A percentile compares a stretch with the other conserved stretches of the same genome.
Conservation (phyloP, 805 yeast species). For the Cyberlindnera suaveolens region DNA sequence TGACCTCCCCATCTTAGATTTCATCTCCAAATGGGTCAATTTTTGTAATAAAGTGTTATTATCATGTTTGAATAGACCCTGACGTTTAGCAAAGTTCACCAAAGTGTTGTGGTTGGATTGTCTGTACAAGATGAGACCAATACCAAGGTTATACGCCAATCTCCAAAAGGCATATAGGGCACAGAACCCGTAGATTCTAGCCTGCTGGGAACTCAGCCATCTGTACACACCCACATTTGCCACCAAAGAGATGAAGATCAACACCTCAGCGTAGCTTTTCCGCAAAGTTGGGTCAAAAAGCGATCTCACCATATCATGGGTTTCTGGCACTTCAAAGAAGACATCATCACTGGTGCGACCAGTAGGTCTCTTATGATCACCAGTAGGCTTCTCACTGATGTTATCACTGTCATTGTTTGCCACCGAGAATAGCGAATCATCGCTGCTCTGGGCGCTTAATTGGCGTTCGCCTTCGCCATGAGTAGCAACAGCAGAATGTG, state of each 20-base stretch:
- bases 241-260: slow-evolving; percentile 43
- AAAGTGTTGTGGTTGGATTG: slow-evolving; percentile 57
- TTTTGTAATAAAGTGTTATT: slow-evolving; percentile 31
- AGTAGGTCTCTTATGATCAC: slow-evolving; percentile 1
- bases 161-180: slow-evolving; percentile 69
- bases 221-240: slow-evolving; percentile 30
- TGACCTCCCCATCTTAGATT: slow-evolving; percentile 36
- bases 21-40: slow-evolving; percentile 40
- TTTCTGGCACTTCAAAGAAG: slow-evolving; percentile 36
- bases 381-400: not conserved
- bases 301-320: slow-evolving; percentile 81
- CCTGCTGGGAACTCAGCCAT: slow-evolving; percentile 16
- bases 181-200: slow-evolving; percentile 32
- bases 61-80: slow-evolving; percentile 37
- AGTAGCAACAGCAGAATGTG: too few relatives aligned
- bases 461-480: too few relatives aligned
- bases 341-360: slow-evolving; percentile 26
- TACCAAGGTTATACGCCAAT: slow-evolving; percentile 69
- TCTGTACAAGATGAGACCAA: slow-evolving; percentile 58
- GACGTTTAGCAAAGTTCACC: slow-evolving; percentile 43
- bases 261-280: slow-evolving; percentile 60
- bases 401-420: not conserved
- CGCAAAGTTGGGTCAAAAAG: slow-evolving; percentile 69
- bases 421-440: not conserved
- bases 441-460: not conserved